Base-by-base conservation (phyloP, 108 stramenopile genomes). In the Pseudonitzschia delicatissima region DNA sequence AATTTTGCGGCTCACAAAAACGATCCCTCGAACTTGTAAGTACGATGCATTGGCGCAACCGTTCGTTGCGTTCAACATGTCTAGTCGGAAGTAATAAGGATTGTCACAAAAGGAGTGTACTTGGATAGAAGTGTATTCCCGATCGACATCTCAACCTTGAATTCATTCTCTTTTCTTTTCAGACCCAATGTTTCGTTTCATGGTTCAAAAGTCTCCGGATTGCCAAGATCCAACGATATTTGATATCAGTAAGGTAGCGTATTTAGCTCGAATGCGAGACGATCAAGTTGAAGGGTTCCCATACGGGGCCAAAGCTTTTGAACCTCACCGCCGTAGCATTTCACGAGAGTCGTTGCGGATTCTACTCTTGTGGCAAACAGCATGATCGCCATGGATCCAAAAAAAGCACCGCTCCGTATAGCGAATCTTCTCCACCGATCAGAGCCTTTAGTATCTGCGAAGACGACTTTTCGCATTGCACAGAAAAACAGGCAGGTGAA, bases 331-430 rank as follows among this genome's bases (percentile, higher is more conserved):
- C 91, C 7, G 93, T 94, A 32, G 88, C 96, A 29, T 97, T 97
- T 78, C 98, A 99, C 65, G 96, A 97, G 80, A 84, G 81, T 33
- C 87, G 98, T 35, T 93, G 92, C 65, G 98, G 98, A n/a, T 9
- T 82, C 80, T 3, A 97, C 98, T 1, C 67, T 97, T n/a, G 96
- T 96, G 9, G 96, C 98, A 20, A 99, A 99, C 77, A 74, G 91
- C 37, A 77, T 96, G 67, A 77, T 78, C 45, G 85, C 90, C 8
- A 71, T 87, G 68, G 83, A 90, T 61, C 91, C 94, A 0, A 51
- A 53, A 5, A 76, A 80, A 51, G n/a, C n/a, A n/a, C n/a, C n/a
- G n/a, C n/a, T n/a, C n/a, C n/a, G n/a, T n/a, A n/a, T n/a, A n/a
- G n/a, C n/a, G n/a, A n/a, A n/a, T n/a, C n/a, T n/a, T n/a, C n/a